Evolutionary conservation across 129 eudicot genomes (phyloP), one percentile per base, ranked within the genome.

Genomic region (Pseudognaphalium luteoalbum): DNA sequence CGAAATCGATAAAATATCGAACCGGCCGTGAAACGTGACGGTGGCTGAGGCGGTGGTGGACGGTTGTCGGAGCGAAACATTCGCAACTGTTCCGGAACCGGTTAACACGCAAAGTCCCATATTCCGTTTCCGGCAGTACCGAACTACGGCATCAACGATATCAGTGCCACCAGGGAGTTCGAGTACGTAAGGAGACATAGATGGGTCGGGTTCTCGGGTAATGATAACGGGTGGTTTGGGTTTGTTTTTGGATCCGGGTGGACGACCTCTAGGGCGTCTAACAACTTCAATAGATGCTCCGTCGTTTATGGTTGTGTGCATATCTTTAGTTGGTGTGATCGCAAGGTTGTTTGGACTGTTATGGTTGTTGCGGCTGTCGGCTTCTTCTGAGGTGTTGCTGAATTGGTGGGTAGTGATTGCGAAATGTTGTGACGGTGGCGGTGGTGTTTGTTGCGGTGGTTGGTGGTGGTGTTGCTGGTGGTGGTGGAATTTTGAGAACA

Each of bases 261-360:
- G 97, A 5, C 97, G 87, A 21, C 97, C 97, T 56, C 97, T 83
- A 3, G 97, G 95, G 20, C 97, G 85, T 21, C 94, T 84, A 34
- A 56, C 79, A 3, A 84, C 84, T 9, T 90, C 96, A 34, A 90
- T 90, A 8, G 88, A 76, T 8, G 92, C 88, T 5, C 92, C 96
- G 70, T 90, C 96, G 70, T 76, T 77, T 11, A 30, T 11, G 77
- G 74, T 63, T 60, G 78, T 30, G 68, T 65, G 4, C 28, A 68
- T 51, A 7, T 79, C 72, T 14, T 51, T 82, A 56, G 21, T 58
- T 30, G 80, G 71, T 12, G 76, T 50, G 73, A 75, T 30, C 6
- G 56, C 28, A 0, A 22, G 78, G 75, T 5, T 30, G 52, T 65
- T 77, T n/a, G 75, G 74, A 3, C 61, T 63, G 5, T 11, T 60